Conservation (phyloP, 2,329 filamentous ascomycete genomes). For the Rutstroemia sp. region DNA sequence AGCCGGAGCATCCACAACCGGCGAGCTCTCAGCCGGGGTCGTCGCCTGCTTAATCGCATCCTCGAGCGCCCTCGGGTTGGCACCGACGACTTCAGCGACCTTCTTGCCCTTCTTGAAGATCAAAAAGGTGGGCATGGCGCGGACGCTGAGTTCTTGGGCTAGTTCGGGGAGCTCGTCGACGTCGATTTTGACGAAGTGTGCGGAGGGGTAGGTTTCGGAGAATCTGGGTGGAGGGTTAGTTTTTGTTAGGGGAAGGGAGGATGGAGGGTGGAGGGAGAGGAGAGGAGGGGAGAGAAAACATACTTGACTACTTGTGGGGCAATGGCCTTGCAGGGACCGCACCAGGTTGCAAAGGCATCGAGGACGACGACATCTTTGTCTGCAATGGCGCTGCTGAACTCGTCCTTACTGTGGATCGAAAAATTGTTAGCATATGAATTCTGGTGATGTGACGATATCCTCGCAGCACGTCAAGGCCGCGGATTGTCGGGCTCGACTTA, state of each 20-base stretch:
- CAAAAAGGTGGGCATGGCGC: conserved; percentile 89
- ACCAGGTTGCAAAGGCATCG: conserved; percentile 87
- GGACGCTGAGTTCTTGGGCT: conserved; percentile 68
- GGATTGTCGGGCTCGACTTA: conserved; percentile 21
- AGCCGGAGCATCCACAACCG: neutral
- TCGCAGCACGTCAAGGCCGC: neutral
- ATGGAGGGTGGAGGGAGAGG: neutral
- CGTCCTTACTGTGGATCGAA: conserved; percentile 40
- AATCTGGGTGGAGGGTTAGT: conserved; percentile 38
- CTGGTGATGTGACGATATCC: neutral
- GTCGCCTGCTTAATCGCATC: conserved; percentile 18
- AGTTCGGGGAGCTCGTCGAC: conserved; percentile 76
- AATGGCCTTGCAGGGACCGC: conserved; percentile 90
- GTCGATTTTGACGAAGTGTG: conserved; percentile 83
- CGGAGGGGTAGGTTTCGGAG: conserved; percentile 49
- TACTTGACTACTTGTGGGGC: conserved; percentile 65
- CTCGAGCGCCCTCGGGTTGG: conserved; percentile 65
- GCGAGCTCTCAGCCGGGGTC: neutral
- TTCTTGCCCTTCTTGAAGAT: conserved; percentile 76
- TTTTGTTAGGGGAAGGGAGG: conserved; percentile 1
- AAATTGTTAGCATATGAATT: conserved; percentile 17
- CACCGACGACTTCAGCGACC: conserved; percentile 67
- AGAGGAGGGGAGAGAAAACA: conserved; percentile 25
- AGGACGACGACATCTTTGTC: conserved; percentile 61
- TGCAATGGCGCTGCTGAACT: conserved; percentile 49